Base-by-base conservation (phyloP, 2,329 filamentous ascomycete genomes). In the Pestalotiopsis sp. region DNA sequence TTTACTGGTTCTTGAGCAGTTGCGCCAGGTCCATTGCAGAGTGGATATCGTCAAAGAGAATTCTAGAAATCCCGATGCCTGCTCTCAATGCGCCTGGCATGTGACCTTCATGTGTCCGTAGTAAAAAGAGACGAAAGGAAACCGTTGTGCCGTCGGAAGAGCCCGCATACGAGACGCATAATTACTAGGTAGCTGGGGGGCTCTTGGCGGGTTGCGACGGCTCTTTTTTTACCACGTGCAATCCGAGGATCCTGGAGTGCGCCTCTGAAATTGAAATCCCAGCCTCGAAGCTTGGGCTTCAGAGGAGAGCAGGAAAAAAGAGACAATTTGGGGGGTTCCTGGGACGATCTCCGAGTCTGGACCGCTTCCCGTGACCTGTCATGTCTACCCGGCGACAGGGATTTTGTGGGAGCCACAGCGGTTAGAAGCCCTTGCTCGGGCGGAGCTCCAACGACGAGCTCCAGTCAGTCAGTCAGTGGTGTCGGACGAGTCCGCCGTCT, bases 381-480 rank as follows among this genome's bases (percentile, higher is more conserved):
- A 52, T 14, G 45, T 52, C 20, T 36, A 36, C 14, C 45, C 31
- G 74, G 74, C 68, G 75, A 77, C 14, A 71, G 70, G 20, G 75
- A 77, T 69, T 36, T 70, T 77, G 61, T 77, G 75, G 73, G 74
- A 75, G 70, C 76, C 76, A 41, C 76, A 73, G 70, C 45, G 45
- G 45, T 52, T 52, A 52, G 45, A 52, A 52, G 45, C 45, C 45
- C 45, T 52, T 52, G 45, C 45, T 52, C 20, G 45, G 45, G 45
- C 45, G 45, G 45, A 52, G 45, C 45, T 52, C 45, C 45, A n/a
- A 52, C 45, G 45, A 52, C 45, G 20, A 20, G 45, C 17, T n/a
- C 17, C 20, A n/a, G 17, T 20, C 20, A 52, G 6, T 52, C 45
- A 36, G 31, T 36, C 45, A 52, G 17, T 17, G 45, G 13, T 14